Conservation (phyloP, 352 stramenopile species). For the Phytophthora parvispora region DNA sequence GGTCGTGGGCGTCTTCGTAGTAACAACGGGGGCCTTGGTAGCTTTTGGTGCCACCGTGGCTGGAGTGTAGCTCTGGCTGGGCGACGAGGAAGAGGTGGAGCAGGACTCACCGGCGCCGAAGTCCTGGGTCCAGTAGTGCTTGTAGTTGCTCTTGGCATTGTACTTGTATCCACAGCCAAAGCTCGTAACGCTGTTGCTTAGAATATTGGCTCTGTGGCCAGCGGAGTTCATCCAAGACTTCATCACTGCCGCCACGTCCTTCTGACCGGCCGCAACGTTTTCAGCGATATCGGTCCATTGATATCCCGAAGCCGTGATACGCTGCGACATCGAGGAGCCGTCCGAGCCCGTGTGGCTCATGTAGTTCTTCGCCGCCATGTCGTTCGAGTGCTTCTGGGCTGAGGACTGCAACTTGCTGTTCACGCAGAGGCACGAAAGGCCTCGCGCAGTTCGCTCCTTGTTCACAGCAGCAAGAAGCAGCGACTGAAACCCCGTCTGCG, state of each 20-base stretch:
- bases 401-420: conserved; percentile 47
- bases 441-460: conserved; percentile 44
- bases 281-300: conserved; percentile 59
- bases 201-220: conserved; percentile 56
- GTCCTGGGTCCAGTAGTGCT: conserved; percentile 68
- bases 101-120: conserved; percentile 43
- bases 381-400: conserved; percentile 40
- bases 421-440: conserved; percentile 42
- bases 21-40: conserved; percentile 17
- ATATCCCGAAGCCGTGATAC: conserved; percentile 54
- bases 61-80: background rate
- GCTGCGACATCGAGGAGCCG: conserved; percentile 50
- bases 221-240: conserved; percentile 66
- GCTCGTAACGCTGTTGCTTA: conserved; percentile 36
- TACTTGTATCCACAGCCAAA: conserved; percentile 44
- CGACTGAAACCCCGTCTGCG: conserved; percentile 23
- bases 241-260: conserved; percentile 54
- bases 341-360: conserved; percentile 63
- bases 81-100: conserved; percentile 5
- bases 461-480: conserved; percentile 62
- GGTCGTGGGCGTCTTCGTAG: background rate
- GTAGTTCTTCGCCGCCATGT: conserved; percentile 54
- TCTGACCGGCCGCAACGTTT: conserved; percentile 65
- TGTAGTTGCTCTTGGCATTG: conserved; percentile 38
- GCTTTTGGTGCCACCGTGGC: conserved; percentile 6